A percentile compares a stretch with the other conserved stretches of the same genome.
Evolutionary conservation across 495 filamentous ascomycete genomes (phyloP).

Genomic region (Trichoderma gamsii): DNA sequence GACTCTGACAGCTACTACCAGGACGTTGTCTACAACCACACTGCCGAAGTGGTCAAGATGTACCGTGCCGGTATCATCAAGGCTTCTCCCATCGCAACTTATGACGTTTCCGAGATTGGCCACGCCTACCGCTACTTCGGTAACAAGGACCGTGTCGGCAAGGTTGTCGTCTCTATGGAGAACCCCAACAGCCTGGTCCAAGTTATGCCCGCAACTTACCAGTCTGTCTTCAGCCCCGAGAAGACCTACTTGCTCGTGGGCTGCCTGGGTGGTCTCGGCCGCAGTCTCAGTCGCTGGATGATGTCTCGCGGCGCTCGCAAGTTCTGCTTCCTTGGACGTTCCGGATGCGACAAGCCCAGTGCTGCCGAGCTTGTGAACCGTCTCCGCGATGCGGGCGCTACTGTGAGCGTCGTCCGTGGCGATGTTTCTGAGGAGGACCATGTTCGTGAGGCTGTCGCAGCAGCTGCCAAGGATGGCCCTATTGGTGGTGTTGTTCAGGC

Average conservation of each 20-base stretch:
- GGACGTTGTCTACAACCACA: constrained; percentile 3
- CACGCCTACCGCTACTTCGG: constrained; percentile 23
- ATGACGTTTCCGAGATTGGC: constrained; percentile 17
- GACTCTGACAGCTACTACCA: constrained; percentile 15
- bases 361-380: constrained; percentile 36
- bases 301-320: constrained; percentile 47
- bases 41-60: constrained; percentile 17
- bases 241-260: constrained; percentile 49
- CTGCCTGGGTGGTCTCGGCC: constrained; percentile 53
- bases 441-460: constrained; percentile 17
- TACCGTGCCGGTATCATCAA: constrained; percentile 17
- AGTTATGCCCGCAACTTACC: constrained; percentile 19
- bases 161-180: constrained; percentile 40
- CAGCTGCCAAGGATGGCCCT: constrained; percentile 23
- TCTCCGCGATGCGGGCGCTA: constrained; percentile 26
- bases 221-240: constrained; percentile 25
- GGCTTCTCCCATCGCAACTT: constrained; percentile 15
- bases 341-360: constrained; percentile 25
- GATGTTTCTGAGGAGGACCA: constrained; percentile 28
- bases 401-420: constrained; percentile 28
- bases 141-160: constrained; percentile 38
- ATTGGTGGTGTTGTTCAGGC: constrained; percentile 43
- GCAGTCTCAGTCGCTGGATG: constrained; percentile 46
- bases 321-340: constrained; percentile 47
- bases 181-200: constrained; percentile 21